Base-by-base conservation (phyloP, 257 asterid genomes). In the Coffea eugenioides region DNA sequence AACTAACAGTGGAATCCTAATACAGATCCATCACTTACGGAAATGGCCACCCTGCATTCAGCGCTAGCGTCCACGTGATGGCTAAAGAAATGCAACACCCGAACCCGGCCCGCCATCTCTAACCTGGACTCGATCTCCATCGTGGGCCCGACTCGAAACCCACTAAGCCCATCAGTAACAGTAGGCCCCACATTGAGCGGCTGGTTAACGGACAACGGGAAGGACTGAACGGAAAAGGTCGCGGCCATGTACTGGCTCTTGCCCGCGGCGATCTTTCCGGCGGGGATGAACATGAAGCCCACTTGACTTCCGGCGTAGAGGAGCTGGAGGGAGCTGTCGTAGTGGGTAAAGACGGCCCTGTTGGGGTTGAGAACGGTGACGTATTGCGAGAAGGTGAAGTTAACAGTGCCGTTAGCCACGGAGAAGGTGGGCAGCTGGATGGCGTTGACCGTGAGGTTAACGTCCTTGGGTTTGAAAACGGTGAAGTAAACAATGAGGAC, bases 221-320 rank as follows among this genome's bases (percentile, higher is more conserved):
- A 91, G 0, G 98, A 84, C 87, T 88, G 77, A 0, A 95, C 96
- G 16, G 97, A 82, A 56, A 93, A 93, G 0, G 94, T 92, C 18
- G 97, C 98, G 3, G 97, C 90, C 97, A 95, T 90, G 85, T 84
- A 91, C 89, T 90, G 88, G 0, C 91, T 88, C 82, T 83, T 76
- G 14, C 94, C 94, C 70, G 97, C 87, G 73, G 69, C 85, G 80
- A 93, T 90, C 61, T 87, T 91, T 0, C 98, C 99, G 76, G 99
- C 97, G 62, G 99, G 99, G 15, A 95, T 85, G 83, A 90, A 89
- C 97, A 95, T 85, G 92, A 93, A 88, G 0, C 99, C 99, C 52
- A 95, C 88, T 71, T 90, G 97, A 61, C 56, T 83, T 18, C 92
- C 97, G 70, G 87, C 88, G 84, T 95, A 83, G 80, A 91, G 84